Conservation (phyloP, 805 yeast genomes). For the Priceomyces carsonii region DNA sequence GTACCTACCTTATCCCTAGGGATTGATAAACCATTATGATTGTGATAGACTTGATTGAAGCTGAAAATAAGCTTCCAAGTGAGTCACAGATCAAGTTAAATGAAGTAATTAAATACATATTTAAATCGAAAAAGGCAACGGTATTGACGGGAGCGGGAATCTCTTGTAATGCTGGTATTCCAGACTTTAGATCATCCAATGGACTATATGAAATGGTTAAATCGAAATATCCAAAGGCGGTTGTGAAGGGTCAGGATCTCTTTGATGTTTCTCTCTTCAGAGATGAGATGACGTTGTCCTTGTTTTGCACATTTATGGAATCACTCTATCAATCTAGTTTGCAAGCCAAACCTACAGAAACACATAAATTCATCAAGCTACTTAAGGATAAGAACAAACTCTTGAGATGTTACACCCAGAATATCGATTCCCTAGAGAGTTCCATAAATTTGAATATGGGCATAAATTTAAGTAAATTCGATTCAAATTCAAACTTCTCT, state of each 20-base stretch:
- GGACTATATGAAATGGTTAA: slow-evolving; percentile 48
- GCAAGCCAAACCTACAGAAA: slow-evolving; percentile 75
- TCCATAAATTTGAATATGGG: slow-evolving; percentile 65
- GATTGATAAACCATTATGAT: slow-evolving; percentile 25
- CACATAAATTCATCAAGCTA: slow-evolving; percentile 71
- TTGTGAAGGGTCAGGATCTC: slow-evolving; percentile 84
- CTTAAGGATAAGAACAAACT: slow-evolving; percentile 73
- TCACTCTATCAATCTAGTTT: slow-evolving; percentile 63
- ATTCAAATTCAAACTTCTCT: slow-evolving; percentile 24
- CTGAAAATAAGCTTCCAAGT: slow-evolving; percentile 17
- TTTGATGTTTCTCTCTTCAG: slow-evolving; percentile 85
- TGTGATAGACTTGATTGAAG: slow-evolving; percentile 23
- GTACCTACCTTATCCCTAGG: too few relatives aligned
- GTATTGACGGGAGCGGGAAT: slow-evolving; percentile 95
- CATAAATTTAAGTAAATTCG: slow-evolving; percentile 32
- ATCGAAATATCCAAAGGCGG: slow-evolving; percentile 55
- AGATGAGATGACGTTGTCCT: slow-evolving; percentile 58
- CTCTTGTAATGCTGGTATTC: slow-evolving; percentile 95
- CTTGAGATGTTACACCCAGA: slow-evolving; percentile 53
- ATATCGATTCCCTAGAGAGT: slow-evolving; percentile 86
- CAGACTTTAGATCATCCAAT: slow-evolving; percentile 59
- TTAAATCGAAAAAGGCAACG: slow-evolving; percentile 59
- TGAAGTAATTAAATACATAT: slow-evolving; percentile 42
- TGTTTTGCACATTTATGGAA: slow-evolving; percentile 92
- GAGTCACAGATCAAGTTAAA: slow-evolving; percentile 35